Conservation (phyloP, 176 grass and related monocot genomes). For the Elaeis guineensis region DNA sequence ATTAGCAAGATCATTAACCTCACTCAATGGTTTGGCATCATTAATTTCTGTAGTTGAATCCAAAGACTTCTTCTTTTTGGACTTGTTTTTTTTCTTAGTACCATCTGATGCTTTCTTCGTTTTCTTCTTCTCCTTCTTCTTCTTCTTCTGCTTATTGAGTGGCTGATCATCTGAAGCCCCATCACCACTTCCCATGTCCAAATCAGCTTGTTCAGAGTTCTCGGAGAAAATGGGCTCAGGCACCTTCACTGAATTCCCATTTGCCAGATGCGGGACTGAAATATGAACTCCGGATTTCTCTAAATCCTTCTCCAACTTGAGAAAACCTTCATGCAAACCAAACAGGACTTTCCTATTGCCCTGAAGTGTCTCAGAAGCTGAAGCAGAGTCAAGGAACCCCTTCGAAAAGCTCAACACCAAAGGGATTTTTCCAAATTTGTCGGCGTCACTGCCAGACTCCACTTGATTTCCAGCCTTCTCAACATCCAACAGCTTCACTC, state of each 20-base stretch:
- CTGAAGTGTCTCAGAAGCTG: slow-evolving; percentile 49
- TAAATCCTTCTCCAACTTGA: slow-evolving; percentile 67
- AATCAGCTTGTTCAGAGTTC: not conserved
- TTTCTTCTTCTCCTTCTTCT: slow-evolving; percentile 2
- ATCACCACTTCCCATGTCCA: not conserved
- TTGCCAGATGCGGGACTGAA: not conserved
- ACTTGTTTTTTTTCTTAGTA: slow-evolving; percentile 3
- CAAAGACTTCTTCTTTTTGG: slow-evolving; percentile 1
- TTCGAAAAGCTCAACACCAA: slow-evolving; percentile 53
- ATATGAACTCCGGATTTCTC: slow-evolving; percentile 47
- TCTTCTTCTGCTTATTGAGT: slow-evolving; percentile 8
- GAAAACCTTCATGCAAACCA: slow-evolving; percentile 57
- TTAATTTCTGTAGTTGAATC: not conserved
- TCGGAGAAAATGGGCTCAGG: not conserved
- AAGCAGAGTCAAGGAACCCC: slow-evolving; percentile 55
- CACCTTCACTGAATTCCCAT: not conserved
- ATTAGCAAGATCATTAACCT: slow-evolving; percentile 5
- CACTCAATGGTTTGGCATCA: not conserved
- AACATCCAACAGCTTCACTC: slow-evolving; percentile 32
- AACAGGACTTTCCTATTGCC: slow-evolving; percentile 56
- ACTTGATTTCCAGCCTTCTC: slow-evolving; percentile 37
- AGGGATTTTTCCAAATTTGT: slow-evolving; percentile 53
- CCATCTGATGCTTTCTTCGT: slow-evolving; percentile 5
- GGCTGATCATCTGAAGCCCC: not conserved
- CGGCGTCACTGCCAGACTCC: slow-evolving; percentile 43